Percentiles rank a stretch among this genome's conserved stretches.
These are phyloP conservation scores for Amauroascus niger DNA, from an alignment of 2,329 filamentous ascomycete species.

Conservation along the genomic window DNA sequence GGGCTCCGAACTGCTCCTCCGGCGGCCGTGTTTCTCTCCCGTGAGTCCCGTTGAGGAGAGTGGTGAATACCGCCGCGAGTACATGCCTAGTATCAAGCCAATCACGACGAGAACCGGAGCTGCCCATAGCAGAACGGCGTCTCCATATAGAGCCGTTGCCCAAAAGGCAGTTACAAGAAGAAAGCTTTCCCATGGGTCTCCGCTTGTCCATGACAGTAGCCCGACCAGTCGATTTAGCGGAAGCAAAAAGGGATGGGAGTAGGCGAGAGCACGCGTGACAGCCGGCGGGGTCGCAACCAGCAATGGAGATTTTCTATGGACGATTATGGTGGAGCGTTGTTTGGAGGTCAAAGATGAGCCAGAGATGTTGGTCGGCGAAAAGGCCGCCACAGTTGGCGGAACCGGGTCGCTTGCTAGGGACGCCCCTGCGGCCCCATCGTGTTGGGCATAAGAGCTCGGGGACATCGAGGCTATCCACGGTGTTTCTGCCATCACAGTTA, in stretches of 20 bases:
- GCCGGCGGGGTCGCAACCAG: constrained; percentile 89
- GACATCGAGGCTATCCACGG: constrained; percentile 49
- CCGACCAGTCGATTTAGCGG: constrained; percentile 79
- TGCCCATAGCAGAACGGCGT: constrained; percentile 66
- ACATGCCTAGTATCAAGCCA: constrained; percentile 81
- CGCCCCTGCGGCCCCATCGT: constrained; percentile 30
- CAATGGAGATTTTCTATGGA: constrained; percentile 92
- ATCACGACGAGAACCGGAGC: constrained; percentile 76
- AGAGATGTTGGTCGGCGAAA: constrained; percentile 73
- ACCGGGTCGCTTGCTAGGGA: constrained; percentile 35
- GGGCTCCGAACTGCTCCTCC: constrained; percentile 48
- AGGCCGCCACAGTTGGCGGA: constrained; percentile 73
- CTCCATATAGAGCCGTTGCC: constrained; percentile 76
- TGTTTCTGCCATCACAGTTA: constrained; percentile 32
- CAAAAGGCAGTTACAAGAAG: constrained; percentile 77
- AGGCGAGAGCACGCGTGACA: constrained; percentile 85
- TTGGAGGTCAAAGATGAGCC: constrained; percentile 58
- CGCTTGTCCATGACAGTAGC: constrained; percentile 84
- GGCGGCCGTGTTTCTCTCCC: constrained; percentile 51
- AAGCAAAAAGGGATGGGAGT: constrained; percentile 88
- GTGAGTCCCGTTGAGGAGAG: constrained; percentile 76
- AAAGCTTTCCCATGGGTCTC: constrained; percentile 95
- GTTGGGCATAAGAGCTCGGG: constrained; percentile 32
- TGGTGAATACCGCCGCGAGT: constrained; percentile 78
- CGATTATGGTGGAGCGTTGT: constrained; percentile 80